Percentiles rank a stretch among this genome's conserved stretches.
phyloP scores from a whole-genome alignment of 1,284 basidiomycete species.

The Ceratobasidium sp. region DNA sequence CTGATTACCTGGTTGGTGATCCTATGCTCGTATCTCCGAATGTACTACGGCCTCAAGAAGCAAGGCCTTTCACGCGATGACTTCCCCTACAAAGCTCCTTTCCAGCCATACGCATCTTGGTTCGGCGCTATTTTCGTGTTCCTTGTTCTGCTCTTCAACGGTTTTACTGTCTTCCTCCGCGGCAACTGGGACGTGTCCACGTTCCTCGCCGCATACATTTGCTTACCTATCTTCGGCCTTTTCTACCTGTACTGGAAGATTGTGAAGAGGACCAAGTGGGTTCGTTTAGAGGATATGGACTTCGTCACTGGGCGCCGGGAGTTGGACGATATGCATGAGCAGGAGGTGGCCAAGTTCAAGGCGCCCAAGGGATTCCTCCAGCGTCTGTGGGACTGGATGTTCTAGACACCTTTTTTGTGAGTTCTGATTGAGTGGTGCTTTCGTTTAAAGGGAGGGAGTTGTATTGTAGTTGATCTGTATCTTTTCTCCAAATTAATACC shows the following conservation, averaged over 20 bases:
- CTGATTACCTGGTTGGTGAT: constrained; percentile 64
- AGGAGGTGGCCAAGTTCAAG: constrained; percentile 38
- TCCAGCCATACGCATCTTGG: constrained; percentile 64
- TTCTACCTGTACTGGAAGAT: constrained; percentile 65
- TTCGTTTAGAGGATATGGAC: constrained; percentile 71
- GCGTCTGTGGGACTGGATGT: constrained; percentile 47
- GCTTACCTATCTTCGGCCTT: constrained; percentile 53
- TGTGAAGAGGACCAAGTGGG: constrained; percentile 67
- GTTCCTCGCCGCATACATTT: constrained; percentile 71
- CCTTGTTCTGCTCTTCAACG: constrained; percentile 66
- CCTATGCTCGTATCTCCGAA: constrained; percentile 64
- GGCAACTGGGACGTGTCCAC: constrained; percentile 72
- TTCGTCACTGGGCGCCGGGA: constrained; percentile 67
- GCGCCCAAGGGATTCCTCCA: constrained; percentile 48
- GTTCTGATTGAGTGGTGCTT: background rate
- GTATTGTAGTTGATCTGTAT: constrained; percentile 24
- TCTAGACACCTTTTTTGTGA: constrained; percentile 21
- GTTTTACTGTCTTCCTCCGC: constrained; percentile 72
- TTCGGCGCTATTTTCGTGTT: constrained; percentile 52
- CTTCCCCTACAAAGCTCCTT: constrained; percentile 70
- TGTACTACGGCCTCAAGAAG: constrained; percentile 57
- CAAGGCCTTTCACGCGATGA: constrained; percentile 66
- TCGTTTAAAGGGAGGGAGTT: background rate
- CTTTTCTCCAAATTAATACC: constrained; percentile 24
- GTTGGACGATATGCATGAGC: constrained; percentile 58